Evolutionary conservation across 2,329 filamentous ascomycete genomes (phyloP), one percentile per base, ranked within the genome.

Genomic region (Calonectria ilicicola): DNA sequence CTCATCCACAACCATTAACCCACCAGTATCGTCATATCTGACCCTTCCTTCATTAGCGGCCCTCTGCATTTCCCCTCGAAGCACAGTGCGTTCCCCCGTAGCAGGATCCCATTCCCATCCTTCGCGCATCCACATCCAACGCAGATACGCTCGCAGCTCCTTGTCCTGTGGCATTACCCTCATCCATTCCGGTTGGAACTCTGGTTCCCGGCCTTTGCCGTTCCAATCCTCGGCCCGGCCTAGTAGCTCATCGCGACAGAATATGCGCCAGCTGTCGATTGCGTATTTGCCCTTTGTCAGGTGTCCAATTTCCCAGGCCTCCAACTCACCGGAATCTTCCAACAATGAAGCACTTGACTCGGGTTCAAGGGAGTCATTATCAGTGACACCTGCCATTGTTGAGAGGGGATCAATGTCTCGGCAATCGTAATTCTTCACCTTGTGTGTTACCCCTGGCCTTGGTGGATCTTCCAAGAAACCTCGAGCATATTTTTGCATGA

Each of bases 111-210:
- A 98, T 47, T 92, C 87, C 89, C 92, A 96, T 0, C 95, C 95
- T 79, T 98, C 94, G 56, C 92, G 91, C 85, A 97, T 90, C 95
- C 96, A 98, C 91, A 95, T 94, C 95, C 96, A 98, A 46, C 93
- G 89, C 79, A 98, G 83, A 84, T 92, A 98, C 0, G 95, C 95
- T 51, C 94, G 89, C n/a, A 98, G 85, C 83, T 98, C 96, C 84
- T 98, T 98, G 83, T 98, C 96, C 51, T 88, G 85, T 0, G 96
- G 95, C 62, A 93, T 81, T 1, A 98, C 95, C 3, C 94, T 90
- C 89, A 95, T 97, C 96, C 96, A 98, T 83, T 98, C 96, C 0
- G 95, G 94, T 78, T 95, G 92, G 80, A 96, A 95, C 17, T 87
- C 86, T 65, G 83, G 72, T 79, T 84, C 76, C 78, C 84, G 75